Percentiles rank a stretch among this genome's conserved stretches.
These are phyloP conservation scores for Blumeria hordei DNA, from an alignment of 2,329 filamentous ascomycete genomes.

Conservation along the genomic window DNA sequence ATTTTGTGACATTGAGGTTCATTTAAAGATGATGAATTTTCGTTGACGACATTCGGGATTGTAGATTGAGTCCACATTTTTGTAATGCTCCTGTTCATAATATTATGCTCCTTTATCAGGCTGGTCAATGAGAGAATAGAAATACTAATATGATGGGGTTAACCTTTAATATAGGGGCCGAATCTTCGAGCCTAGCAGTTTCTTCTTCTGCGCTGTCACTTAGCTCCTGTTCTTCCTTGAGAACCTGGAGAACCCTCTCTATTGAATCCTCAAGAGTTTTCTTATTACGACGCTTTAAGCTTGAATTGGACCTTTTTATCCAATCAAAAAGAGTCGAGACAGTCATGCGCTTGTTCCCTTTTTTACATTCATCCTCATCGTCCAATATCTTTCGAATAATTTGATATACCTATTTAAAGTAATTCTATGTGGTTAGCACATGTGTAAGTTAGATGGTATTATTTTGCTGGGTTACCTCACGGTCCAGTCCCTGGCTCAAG, in stretches of 20 bases:
- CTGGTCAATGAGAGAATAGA: conserved; percentile 6
- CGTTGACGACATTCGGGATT: conserved; percentile 7
- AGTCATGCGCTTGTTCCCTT: conserved; percentile 25
- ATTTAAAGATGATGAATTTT: conserved; percentile 6
- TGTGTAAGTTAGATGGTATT: no score
- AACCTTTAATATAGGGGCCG: conserved; percentile 12
- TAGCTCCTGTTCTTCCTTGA: conserved; percentile 28
- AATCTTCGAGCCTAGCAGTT: conserved; percentile 22
- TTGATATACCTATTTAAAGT: conserved; percentile 36
- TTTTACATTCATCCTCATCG: conserved; percentile 29
- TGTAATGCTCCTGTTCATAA: conserved; percentile 41
- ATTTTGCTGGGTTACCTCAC: conserved; percentile 22
- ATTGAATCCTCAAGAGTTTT: conserved; percentile 64
- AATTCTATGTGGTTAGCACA: background rate
- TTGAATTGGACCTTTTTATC: conserved; percentile 71
- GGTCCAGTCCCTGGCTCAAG: conserved; percentile 33
- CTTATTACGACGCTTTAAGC: conserved; percentile 60
- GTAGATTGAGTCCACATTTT: conserved; percentile 26
- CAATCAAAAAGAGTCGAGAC: conserved; percentile 45
- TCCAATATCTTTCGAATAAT: conserved; percentile 56
- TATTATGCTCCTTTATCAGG: conserved; percentile 24
- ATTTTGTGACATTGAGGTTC: background rate
- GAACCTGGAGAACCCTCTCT: conserved; percentile 51
- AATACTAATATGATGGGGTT: background rate
- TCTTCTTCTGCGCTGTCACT: conserved; percentile 24